phyloP scores from a whole-genome alignment of 345 rosid genomes.

The Carallia pectinifolia region DNA sequence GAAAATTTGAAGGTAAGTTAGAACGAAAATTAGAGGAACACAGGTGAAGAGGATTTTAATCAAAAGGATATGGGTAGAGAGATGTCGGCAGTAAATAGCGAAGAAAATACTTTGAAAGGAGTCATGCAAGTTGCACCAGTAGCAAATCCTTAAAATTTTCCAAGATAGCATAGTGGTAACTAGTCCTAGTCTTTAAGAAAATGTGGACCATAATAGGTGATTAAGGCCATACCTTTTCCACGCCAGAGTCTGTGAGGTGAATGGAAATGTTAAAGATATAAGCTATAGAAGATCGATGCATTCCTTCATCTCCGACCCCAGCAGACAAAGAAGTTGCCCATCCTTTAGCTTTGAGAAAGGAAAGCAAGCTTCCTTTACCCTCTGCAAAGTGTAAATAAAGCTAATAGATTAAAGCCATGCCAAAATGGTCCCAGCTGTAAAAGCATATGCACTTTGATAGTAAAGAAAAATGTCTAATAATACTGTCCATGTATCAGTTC shows the following conservation, averaged over 20 bases:
- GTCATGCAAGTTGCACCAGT: not conserved
- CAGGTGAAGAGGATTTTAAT: no score
- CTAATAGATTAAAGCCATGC: conserved; percentile 12
- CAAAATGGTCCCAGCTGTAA: conserved; percentile 5
- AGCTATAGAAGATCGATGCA: conserved; percentile 79
- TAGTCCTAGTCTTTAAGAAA: not conserved
- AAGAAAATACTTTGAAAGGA: not conserved
- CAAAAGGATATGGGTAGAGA: not conserved
- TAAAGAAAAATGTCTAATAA: not conserved
- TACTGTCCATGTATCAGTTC: not conserved
- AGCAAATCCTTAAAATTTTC: not conserved
- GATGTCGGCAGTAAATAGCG: not conserved
- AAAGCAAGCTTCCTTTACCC: conserved; percentile 96
- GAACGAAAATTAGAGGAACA: not conserved
- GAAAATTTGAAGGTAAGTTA: not conserved
- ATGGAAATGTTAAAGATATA: conserved; percentile 87
- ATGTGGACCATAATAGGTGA: not conserved
- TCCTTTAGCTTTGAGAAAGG: conserved; percentile 75
- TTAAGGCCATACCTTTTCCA: conserved; percentile 59
- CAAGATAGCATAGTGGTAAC: not conserved
- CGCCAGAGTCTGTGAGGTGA: conserved; percentile 84
- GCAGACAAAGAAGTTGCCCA: conserved; percentile 88
- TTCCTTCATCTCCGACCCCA: conserved; percentile 92
- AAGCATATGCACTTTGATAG: conserved; percentile 1
- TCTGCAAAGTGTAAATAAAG: conserved; percentile 45